Percentiles rank a stretch among this genome's conserved stretches.
These are phyloP conservation scores for Bombardia bombarda DNA, from an alignment of 495 filamentous ascomycete species.

Conservation along the genomic window DNA sequence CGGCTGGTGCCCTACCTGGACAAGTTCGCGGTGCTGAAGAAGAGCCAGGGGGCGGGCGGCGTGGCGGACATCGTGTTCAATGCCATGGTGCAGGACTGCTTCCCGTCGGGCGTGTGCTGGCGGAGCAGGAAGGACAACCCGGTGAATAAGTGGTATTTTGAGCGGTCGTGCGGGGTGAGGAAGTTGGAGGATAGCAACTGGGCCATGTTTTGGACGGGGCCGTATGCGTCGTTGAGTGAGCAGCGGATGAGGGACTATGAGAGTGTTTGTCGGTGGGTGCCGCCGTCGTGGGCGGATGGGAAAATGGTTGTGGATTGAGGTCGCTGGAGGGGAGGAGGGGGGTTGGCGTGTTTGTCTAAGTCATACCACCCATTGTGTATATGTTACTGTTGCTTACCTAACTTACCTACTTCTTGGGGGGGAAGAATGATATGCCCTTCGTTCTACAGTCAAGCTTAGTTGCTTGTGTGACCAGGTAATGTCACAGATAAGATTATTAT, in stretches of 20 bases:
- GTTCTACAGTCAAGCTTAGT: no score
- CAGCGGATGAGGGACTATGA: slow-evolving; percentile 71
- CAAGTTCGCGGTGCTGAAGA: slow-evolving; percentile 91
- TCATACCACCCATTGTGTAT: no score
- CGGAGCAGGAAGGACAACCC: slow-evolving; percentile 72
- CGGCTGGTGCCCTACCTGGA: slow-evolving; percentile 87
- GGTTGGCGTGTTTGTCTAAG: no score
- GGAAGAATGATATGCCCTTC: no score
- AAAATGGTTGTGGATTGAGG: slow-evolving; percentile 36
- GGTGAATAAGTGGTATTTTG: slow-evolving; percentile 95
- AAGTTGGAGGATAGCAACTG: slow-evolving; percentile 72
- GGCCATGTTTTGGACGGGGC: slow-evolving; percentile 98
- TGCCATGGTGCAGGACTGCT: slow-evolving; percentile 82
- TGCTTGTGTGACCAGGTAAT: no score
- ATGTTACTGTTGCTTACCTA: no score
- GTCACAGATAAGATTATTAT: no score
- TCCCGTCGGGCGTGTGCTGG: slow-evolving; percentile 76
- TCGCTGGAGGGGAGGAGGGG: no score
- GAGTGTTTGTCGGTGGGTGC: slow-evolving; percentile 67
- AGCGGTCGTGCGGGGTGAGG: slow-evolving; percentile 72
- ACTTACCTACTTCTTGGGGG: no score
- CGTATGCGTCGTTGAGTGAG: slow-evolving; percentile 40
- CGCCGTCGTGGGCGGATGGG: slow-evolving; percentile 77
- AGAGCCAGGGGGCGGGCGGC: slow-evolving; percentile 81
- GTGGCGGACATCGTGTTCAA: slow-evolving; percentile 95